These are phyloP conservation scores for Fusarium odoratissimum DNA, from an alignment of 2,329 filamentous ascomycete species.

Conservation along the genomic window DNA sequence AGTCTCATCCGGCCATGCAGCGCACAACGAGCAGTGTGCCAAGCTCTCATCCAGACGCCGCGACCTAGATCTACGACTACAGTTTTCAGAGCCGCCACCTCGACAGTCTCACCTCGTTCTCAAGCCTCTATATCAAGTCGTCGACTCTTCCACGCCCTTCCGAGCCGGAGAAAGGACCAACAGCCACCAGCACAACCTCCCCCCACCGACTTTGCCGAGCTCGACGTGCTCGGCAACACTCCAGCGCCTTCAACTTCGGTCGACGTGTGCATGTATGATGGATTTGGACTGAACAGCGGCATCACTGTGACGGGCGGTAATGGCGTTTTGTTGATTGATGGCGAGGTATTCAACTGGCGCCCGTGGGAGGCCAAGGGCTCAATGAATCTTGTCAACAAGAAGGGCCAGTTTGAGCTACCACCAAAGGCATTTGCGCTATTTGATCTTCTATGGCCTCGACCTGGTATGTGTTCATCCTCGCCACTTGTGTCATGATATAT, in stretches of 20 bases:
- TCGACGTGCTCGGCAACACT: constrained; percentile 83
- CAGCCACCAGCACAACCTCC: constrained; percentile 49
- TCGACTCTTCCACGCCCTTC: constrained; percentile 39
- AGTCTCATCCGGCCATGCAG: constrained; percentile 34
- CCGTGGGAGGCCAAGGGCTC: constrained; percentile 74
- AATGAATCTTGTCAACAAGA: constrained; percentile 73
- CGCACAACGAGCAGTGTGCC: constrained; percentile 37
- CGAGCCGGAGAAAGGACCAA: constrained; percentile 33
- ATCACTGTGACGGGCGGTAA: constrained; percentile 74
- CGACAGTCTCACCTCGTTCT: neutral
- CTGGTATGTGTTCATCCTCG: constrained; percentile 69
- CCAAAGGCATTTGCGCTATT: constrained; percentile 79
- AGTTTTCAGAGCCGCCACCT: constrained; percentile 16
- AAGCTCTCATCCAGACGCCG: constrained; percentile 27
- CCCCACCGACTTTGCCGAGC: constrained; percentile 73
- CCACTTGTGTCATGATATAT: neutral
- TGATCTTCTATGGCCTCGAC: constrained; percentile 85
- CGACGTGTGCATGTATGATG: constrained; percentile 83
- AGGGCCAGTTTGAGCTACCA: constrained; percentile 83
- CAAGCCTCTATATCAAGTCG: constrained; percentile 1
- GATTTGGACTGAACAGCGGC: constrained; percentile 89
- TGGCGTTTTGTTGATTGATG: constrained; percentile 82
- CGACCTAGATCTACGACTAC: constrained; percentile 24
- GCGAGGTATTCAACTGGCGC: constrained; percentile 89
- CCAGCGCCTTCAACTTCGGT: constrained; percentile 84